Base-by-base conservation (phyloP, 805 yeast species). In the Barnettozyma populi region DNA sequence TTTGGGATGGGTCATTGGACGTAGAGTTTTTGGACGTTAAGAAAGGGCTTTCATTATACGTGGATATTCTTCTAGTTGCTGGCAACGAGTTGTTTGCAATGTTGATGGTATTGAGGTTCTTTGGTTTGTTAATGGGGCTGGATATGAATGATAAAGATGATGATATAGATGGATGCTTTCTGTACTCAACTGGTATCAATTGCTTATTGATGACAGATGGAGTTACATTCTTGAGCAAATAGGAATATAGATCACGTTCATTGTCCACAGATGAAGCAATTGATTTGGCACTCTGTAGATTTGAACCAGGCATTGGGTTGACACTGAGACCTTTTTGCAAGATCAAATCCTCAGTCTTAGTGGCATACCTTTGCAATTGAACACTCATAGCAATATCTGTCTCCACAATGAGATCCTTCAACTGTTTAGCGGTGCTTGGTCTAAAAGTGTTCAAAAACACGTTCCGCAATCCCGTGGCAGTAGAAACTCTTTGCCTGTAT, bases 361-460 rank as follows among this genome's bases (percentile, higher is more conserved):
- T 86, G 4, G 97, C 84, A 64, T 84, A 92, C 61, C 90, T 89
- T 57, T 87, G 92, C 47, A 94, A 71, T 66, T 92, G 97, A 44
- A 90, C 79, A 52, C 88, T 80, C 74, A 92, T 71, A 9, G 97
- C 98, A 43, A 88, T 80, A 65, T 94, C 98, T 61, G 88, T 75
- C 65, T 92, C 97, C 52, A 90, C 71, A 48, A 90, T 82, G 52
- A 89, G 71, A 61, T 86, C 84, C 61, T 83, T 86, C 51, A 94
- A 72, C 53, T 80, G 82, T 50, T 79, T 76, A 6, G 88, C 80
- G 36, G 79, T 77, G 48, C 77, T 80, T 7, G 98, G 99, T 56
- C 99, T 78, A 60, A 84, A 85, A 20, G 77, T 73, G 57, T 76
- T 74, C 48, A 88, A 68, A 46, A 90, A 79, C 48, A 84, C 90